Evolutionary conservation across 176 grass and related monocot genomes (phyloP).

Genomic region (Rhynchospora breviuscula): DNA sequence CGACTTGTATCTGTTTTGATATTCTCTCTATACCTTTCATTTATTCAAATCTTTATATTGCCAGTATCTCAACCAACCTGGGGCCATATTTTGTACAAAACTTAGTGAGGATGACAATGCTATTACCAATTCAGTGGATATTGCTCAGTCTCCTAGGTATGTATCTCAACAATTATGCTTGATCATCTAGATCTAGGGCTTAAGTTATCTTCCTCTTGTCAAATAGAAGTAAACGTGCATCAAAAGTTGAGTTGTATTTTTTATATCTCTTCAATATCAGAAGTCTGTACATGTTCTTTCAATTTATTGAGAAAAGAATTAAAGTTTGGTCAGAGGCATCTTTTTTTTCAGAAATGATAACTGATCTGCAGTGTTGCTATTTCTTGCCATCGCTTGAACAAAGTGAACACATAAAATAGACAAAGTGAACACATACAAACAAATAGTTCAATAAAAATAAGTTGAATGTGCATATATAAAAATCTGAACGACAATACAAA

Average conservation of each 20-base stretch:
- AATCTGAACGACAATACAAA: too few species aligned
- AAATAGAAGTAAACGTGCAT: neutral
- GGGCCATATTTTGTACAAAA: constrained; percentile 58
- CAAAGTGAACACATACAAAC: too few species aligned
- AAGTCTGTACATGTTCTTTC: too few species aligned
- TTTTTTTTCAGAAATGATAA: too few species aligned
- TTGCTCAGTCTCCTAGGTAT: constrained; percentile 54
- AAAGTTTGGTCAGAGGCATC: neutral
- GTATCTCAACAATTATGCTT: neutral
- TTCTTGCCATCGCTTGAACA: too few species aligned
- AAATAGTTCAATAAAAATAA: too few species aligned
- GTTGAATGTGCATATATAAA: neutral
- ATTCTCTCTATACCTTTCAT: neutral
- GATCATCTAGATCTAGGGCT: neutral
- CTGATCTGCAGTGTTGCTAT: too few species aligned
- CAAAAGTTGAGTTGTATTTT: neutral
- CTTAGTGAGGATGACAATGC: constrained; percentile 50
- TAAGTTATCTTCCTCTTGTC: neutral
- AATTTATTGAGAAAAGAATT: neutral
- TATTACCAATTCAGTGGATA: constrained; percentile 73
- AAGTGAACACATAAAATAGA: too few species aligned
- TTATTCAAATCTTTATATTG: neutral
- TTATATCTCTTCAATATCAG: neutral
- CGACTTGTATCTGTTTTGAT: neutral
- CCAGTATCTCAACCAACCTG: constrained; percentile 65